phyloP scores from a whole-genome alignment of 2,329 filamentous ascomycete species.

The Colletotrichum spaethianum region DNA sequence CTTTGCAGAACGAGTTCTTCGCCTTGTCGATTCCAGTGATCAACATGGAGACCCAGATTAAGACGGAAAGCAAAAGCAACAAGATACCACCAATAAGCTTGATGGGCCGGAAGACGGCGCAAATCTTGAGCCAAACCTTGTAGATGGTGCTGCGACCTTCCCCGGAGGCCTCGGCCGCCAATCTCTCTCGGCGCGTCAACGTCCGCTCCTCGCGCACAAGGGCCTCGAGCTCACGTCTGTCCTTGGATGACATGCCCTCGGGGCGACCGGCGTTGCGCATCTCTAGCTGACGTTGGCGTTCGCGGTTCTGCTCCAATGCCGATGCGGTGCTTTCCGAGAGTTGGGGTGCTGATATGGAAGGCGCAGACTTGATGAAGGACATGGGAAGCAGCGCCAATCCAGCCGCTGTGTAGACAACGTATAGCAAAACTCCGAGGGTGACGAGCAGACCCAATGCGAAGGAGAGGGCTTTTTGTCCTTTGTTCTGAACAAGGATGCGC shows the following conservation, averaged over 20 bases:
- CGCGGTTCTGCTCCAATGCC: constrained; percentile 88
- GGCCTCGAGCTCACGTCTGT: constrained; percentile 88
- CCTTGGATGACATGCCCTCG: constrained; percentile 84
- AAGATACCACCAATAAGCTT: constrained; percentile 89
- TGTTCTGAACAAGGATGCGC: constrained; percentile 84
- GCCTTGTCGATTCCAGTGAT: constrained; percentile 97
- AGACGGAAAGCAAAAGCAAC: constrained; percentile 79
- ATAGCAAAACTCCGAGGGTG: constrained; percentile 87
- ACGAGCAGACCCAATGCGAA: constrained; percentile 93
- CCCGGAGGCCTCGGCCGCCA: constrained; percentile 86
- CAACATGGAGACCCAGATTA: constrained; percentile 93
- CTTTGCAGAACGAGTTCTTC: constrained; percentile 93
- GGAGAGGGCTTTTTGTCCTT: constrained; percentile 91
- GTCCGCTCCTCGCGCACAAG: constrained; percentile 93
- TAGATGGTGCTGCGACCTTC: constrained; percentile 83
- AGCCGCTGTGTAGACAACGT: constrained; percentile 88
- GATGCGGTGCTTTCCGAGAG: constrained; percentile 83
- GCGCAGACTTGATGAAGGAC: constrained; percentile 91
- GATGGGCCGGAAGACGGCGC: constrained; percentile 87
- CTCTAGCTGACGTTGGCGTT: constrained; percentile 92
- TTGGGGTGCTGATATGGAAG: constrained; percentile 85
- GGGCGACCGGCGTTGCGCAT: constrained; percentile 83
- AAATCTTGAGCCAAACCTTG: constrained; percentile 82
- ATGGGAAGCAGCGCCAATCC: constrained; percentile 92
- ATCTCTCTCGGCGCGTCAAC: constrained; percentile 87